Evolutionary conservation across 192 early-diverging fungal genomes (phyloP).

Genomic region (Mortierella antarctica): DNA sequence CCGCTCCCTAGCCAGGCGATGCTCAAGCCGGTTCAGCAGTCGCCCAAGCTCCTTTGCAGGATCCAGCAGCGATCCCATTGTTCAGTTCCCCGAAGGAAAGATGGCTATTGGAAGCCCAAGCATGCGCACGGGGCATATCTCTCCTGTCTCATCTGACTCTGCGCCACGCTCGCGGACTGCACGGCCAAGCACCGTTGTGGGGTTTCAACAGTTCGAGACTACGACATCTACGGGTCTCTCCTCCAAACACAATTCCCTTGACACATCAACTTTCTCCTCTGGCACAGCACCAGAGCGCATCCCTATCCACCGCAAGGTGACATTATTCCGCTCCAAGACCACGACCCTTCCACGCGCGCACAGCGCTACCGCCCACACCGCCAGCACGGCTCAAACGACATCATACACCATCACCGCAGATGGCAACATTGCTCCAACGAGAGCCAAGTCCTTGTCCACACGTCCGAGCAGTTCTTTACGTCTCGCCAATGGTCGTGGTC

Average conservation of each 20-base stretch:
- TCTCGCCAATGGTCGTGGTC: conserved; percentile 37
- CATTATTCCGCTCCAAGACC: conserved; percentile 36
- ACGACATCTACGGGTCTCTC: not conserved
- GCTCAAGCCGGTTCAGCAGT: conserved; percentile 24
- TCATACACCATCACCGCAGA: not conserved
- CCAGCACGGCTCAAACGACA: conserved; percentile 2
- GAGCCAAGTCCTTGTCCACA: conserved; percentile 1
- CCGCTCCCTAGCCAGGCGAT: conserved; percentile 40
- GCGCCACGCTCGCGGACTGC: not conserved
- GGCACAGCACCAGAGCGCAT: conserved; percentile 12
- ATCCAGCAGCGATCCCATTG: conserved; percentile 25
- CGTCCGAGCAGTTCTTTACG: conserved; percentile 10
- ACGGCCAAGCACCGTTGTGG: conserved; percentile 9
- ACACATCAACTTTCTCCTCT: not conserved
- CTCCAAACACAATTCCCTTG: not conserved
- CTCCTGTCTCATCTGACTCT: not conserved
- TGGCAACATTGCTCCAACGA: not conserved
- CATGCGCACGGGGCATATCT: not conserved
- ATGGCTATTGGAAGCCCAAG: not conserved
- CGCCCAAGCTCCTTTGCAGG: conserved; percentile 43
- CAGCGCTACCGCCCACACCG: not conserved
- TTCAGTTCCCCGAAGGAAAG: conserved; percentile 6
- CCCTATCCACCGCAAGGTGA: conserved; percentile 36
- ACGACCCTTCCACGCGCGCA: not conserved
- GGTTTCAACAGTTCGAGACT: conserved; percentile 9